Evolutionary conservation across 768 basidiomycete genomes (phyloP).

Genomic region (Phaffia australis): DNA sequence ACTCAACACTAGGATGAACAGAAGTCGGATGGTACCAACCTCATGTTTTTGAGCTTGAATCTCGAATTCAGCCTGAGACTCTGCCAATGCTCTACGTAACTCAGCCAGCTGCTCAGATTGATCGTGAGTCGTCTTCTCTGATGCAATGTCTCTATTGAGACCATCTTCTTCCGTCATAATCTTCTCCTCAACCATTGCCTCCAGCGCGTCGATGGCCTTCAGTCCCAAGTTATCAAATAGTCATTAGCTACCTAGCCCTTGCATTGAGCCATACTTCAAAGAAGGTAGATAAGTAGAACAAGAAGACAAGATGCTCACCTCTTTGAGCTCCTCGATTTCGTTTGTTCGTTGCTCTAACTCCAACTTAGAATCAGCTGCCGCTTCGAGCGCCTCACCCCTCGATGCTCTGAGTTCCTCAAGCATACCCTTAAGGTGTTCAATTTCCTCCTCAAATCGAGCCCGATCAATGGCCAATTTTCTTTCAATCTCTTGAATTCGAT

Average conservation of each 20-base stretch:
- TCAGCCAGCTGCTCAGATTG: constrained; percentile 4
- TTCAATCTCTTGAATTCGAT: constrained; percentile 41
- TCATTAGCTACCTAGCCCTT: background rate
- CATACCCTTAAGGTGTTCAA: constrained; percentile 46
- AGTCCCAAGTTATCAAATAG: background rate
- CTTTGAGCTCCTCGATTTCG: constrained; percentile 30
- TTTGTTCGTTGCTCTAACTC: constrained; percentile 23
- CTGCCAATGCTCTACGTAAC: constrained; percentile 30
- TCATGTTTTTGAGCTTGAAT: constrained; percentile 16
- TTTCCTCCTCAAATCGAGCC: constrained; percentile 48
- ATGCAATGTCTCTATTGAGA: constrained; percentile 27
- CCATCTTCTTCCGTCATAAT: constrained; percentile 46
- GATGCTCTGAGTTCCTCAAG: constrained; percentile 41
- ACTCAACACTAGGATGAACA: too few relatives aligned
- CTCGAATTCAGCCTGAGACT: constrained; percentile 30
- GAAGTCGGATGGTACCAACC: too few relatives aligned
- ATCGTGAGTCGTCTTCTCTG: background rate
- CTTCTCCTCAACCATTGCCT: constrained; percentile 59
- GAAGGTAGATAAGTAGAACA: background rate
- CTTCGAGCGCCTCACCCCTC: constrained; percentile 29
- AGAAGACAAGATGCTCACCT: constrained; percentile 42
- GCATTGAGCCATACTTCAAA: background rate
- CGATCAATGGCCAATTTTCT: constrained; percentile 48
- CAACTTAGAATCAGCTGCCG: constrained; percentile 10
- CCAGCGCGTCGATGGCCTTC: constrained; percentile 65